phyloP scores from a whole-genome alignment of 371 early-diverging fungal genomes.

The Circinella minor region DNA sequence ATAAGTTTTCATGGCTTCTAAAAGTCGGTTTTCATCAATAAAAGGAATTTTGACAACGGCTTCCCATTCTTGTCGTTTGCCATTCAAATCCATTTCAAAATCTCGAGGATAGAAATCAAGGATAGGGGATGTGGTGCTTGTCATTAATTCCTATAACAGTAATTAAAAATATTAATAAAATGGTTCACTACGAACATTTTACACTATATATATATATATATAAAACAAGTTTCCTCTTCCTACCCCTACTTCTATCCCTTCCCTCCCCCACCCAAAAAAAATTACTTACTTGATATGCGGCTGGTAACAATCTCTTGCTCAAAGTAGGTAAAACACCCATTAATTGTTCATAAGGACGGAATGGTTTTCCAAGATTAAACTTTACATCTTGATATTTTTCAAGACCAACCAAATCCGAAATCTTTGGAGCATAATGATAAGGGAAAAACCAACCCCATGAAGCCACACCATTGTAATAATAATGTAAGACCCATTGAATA shows the following conservation, averaged over 20 bases:
- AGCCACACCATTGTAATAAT: slow-evolving; percentile 95
- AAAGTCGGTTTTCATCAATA: slow-evolving; percentile 87
- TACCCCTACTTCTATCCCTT: too few species aligned
- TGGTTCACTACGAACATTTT: too few species aligned
- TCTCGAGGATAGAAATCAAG: slow-evolving; percentile 93
- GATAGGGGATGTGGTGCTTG: slow-evolving; percentile 82
- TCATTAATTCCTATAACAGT: slow-evolving; percentile 72
- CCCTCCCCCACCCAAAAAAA: not conserved
- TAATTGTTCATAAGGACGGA: slow-evolving; percentile 97
- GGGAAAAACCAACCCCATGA: slow-evolving; percentile 99
- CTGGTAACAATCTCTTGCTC: slow-evolving; percentile 81
- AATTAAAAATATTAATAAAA: too few species aligned
- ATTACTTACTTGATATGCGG: slow-evolving; percentile 65
- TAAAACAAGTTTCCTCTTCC: too few species aligned
- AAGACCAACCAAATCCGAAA: slow-evolving; percentile 72
- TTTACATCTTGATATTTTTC: slow-evolving; percentile 54
- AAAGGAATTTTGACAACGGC: slow-evolving; percentile 95
- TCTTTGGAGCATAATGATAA: slow-evolving; percentile 98
- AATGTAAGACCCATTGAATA: slow-evolving; percentile 96
- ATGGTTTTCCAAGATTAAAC: slow-evolving; percentile 89
- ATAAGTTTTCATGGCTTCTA: slow-evolving; percentile 78
- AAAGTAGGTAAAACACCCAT: slow-evolving; percentile 98
- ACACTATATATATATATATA: too few species aligned
- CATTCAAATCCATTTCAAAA: slow-evolving; percentile 96
- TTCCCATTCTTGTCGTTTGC: slow-evolving; percentile 98